Evolutionary conservation across 768 basidiomycete genomes (phyloP), one percentile per base, ranked within the genome.

Genomic region (Mycena polygramma): DNA sequence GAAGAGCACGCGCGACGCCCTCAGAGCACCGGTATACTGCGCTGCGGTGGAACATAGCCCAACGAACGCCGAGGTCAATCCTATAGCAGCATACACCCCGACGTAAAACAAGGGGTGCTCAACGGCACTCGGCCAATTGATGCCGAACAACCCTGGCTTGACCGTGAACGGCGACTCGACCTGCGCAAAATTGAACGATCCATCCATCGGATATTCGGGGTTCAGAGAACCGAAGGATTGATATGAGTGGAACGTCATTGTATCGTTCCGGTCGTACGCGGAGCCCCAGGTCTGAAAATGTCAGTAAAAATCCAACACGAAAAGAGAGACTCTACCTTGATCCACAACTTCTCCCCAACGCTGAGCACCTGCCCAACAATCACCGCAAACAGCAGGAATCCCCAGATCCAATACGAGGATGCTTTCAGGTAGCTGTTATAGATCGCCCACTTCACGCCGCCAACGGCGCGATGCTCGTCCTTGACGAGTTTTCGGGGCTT

Each of bases 361-460:
- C 87, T 85, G 30, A 92, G 75, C 26, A 89, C 26, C 75, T 91
- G 71, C 2, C 24, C 24, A n/a, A 87, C 63, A 1, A 90, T 64
- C 26, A 91, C 85, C 49, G 91, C 77, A 57, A 83, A 67, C 14
- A 78, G 78, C 54, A 91, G 76, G 59, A 83, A 66, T 9, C 49
- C 79, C 91, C 91, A 92, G 2, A 88, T 90, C 84, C 84, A 89
- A 72, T 92, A 93, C 0, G 89, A 90, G 89, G 92, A 92, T 17
- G 90, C 92, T 76, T 89, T 85, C 70, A 95, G 76, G 74, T 96
- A 94, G 3, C 87, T 81, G 24, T 88, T 86, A 72, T 91, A 91
- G 39, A 91, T 84, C 2, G 82, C 79, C 92, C 93, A 95, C 75
- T 94, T 94, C 43, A 97, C 95, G 45, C 91, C 90, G 1, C 95